These are phyloP conservation scores for Ophiostoma pallidulum DNA, from an alignment of 2,329 filamentous ascomycete genomes.

Conservation along the genomic window DNA sequence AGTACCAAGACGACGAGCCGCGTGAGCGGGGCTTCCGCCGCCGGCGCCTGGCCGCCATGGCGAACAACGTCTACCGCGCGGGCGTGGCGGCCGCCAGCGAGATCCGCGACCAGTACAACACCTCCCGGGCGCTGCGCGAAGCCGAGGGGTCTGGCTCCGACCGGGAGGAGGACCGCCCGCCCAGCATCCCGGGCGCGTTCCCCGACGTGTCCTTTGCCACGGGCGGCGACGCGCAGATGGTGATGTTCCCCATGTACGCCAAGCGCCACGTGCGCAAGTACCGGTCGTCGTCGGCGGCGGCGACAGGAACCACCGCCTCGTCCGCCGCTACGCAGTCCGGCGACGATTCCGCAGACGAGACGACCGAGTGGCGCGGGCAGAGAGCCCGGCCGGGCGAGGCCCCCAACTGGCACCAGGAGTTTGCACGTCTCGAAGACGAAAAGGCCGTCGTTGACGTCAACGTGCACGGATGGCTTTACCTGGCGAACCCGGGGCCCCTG, in stretches of 20 bases:
- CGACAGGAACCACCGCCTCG: too few relatives aligned
- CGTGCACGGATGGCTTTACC: conserved; percentile 91
- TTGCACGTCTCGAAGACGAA: conserved; percentile 70
- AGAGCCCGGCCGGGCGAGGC: background rate
- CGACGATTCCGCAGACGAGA: too few relatives aligned
- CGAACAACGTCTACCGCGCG: conserved; percentile 46
- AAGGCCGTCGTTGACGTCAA: conserved; percentile 88
- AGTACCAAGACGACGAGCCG: conserved; percentile 21
- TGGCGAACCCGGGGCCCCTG: conserved; percentile 74
- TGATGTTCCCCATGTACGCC: conserved; percentile 91
- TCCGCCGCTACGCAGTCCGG: too few relatives aligned
- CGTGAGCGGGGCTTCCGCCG: conserved; percentile 62
- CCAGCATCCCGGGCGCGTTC: conserved; percentile 64
- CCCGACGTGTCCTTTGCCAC: conserved; percentile 74
- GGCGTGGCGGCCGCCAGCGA: conserved; percentile 49
- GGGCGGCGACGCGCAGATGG: conserved; percentile 80
- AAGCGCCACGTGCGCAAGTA: conserved; percentile 61
- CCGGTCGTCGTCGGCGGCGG: conserved; percentile 1
- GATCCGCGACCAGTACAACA: conserved; percentile 49
- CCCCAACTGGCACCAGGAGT: conserved; percentile 63
- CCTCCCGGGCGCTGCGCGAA: conserved; percentile 30
- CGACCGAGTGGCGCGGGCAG: too few relatives aligned
- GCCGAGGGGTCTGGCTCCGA: conserved; percentile 25
- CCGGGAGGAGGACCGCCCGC: conserved; percentile 25
- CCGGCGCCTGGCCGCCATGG: conserved; percentile 63